Evolutionary conservation across 305 asterid species (phyloP).

Genomic region (Ajuga reptans): DNA sequence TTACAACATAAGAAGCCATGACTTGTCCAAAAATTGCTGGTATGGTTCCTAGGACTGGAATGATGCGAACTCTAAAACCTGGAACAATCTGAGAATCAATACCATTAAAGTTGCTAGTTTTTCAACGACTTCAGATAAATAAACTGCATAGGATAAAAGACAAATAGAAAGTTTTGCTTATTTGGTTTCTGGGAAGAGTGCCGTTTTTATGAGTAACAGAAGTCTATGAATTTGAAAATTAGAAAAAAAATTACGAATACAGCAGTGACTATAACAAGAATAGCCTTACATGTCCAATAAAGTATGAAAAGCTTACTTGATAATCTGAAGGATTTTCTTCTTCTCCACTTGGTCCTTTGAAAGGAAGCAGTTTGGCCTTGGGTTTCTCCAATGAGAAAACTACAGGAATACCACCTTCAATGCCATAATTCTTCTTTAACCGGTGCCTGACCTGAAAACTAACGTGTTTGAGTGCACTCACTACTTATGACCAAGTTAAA

Average conservation of each 20-base stretch:
- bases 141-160: not conserved
- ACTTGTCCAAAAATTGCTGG: constrained; percentile 97
- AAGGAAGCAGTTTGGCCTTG: constrained; percentile 89
- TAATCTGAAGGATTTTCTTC: constrained; percentile 95
- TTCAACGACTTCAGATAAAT: not conserved
- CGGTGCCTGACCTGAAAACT: constrained; percentile 78
- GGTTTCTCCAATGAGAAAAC: constrained; percentile 93
- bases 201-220: not conserved
- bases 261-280: not conserved
- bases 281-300: not conserved
- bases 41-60: constrained; percentile 92
- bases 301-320: constrained; percentile 51
- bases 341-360: constrained; percentile 75
- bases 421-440: constrained; percentile 66
- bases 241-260: not conserved
- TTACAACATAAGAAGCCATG: constrained; percentile 85
- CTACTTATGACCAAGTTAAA: not conserved
- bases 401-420: constrained; percentile 94
- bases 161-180: not conserved
- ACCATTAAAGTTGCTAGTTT: constrained; percentile 5
- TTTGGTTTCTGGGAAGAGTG: not conserved
- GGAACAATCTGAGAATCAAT: constrained; percentile 70
- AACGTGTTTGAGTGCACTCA: constrained; percentile 22
- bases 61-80: constrained; percentile 90
- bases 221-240: not conserved